These are phyloP conservation scores for Phylloporus sp. DNA, from an alignment of 768 basidiomycete species.

Conservation along the genomic window DNA sequence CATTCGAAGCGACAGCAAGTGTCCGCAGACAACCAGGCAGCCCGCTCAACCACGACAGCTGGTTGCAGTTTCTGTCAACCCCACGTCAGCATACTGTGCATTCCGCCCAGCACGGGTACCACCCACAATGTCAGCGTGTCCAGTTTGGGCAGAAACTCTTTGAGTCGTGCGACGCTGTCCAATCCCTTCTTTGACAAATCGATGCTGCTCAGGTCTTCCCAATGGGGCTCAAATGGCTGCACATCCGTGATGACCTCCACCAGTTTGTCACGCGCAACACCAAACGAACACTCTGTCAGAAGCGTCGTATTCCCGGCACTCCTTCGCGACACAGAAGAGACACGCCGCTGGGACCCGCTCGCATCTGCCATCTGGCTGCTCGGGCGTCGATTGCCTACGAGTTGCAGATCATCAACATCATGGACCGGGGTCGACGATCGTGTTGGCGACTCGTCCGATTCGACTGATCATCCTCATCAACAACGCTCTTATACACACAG, in stretches of 20 bases:
- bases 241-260: slow-evolving; percentile 93
- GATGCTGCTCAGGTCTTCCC: slow-evolving; percentile 76
- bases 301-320: slow-evolving; percentile 57
- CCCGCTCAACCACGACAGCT: slow-evolving; percentile 77
- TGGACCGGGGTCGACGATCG: slow-evolving; percentile 47
- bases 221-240: slow-evolving; percentile 90
- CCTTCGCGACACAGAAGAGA: slow-evolving; percentile 44
- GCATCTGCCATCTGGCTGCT: slow-evolving; percentile 29
- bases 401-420: slow-evolving; percentile 45
- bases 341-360: slow-evolving; percentile 34
- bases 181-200: slow-evolving; percentile 62
- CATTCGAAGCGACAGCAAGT: slow-evolving; percentile 72
- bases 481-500: slow-evolving; percentile 1
- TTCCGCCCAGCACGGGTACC: neutral
- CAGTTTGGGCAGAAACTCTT: slow-evolving; percentile 86
- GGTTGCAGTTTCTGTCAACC: slow-evolving; percentile 60
- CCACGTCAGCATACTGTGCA: slow-evolving; percentile 13
- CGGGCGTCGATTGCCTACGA: slow-evolving; percentile 41
- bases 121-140: slow-evolving; percentile 76
- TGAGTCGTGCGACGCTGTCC: slow-evolving; percentile 67
- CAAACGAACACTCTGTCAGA: slow-evolving; percentile 96
- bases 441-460: slow-evolving; percentile 53
- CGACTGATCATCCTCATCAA: slow-evolving; percentile 15
- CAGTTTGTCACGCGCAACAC: slow-evolving; percentile 85
- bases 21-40: slow-evolving; percentile 68